These are phyloP conservation scores for Penicillium brevicompactum DNA, from an alignment of 2,329 filamentous ascomycete genomes.

Conservation along the genomic window DNA sequence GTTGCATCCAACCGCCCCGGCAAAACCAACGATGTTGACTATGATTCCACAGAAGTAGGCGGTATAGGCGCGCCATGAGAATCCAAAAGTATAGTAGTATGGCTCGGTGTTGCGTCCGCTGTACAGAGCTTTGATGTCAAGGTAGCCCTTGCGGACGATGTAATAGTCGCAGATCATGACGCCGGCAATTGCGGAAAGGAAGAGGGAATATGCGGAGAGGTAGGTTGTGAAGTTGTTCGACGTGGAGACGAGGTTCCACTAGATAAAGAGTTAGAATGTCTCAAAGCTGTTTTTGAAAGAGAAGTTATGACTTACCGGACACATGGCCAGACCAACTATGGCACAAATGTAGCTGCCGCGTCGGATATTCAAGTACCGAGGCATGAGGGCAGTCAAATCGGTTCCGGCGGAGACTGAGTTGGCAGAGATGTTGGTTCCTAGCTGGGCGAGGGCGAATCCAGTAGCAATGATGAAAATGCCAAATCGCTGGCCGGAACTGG, in stretches of 20 bases:
- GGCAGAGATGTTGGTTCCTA: conserved; percentile 85
- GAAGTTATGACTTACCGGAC: conserved; percentile 57
- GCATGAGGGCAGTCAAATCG: conserved; percentile 77
- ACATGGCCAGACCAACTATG: conserved; percentile 77
- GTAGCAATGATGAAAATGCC: conserved; percentile 73
- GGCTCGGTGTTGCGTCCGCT: conserved; percentile 59
- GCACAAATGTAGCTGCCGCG: conserved; percentile 87
- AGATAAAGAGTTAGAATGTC: conserved; percentile 13
- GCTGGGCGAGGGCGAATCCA: conserved; percentile 75
- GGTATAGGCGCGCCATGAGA: conserved; percentile 81
- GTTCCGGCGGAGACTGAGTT: conserved; percentile 84
- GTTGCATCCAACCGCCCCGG: conserved; percentile 69
- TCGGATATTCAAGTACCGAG: conserved; percentile 80
- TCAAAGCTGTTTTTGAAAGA: not conserved
- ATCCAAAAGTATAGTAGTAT: conserved; percentile 75
- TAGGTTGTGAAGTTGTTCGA: conserved; percentile 89
- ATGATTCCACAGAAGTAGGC: conserved; percentile 83
- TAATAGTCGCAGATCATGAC: conserved; percentile 91
- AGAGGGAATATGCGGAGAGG: conserved; percentile 87
- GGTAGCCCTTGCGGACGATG: conserved; percentile 76
- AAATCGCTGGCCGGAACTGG: conserved; percentile 68
- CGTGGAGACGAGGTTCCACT: conserved; percentile 68
- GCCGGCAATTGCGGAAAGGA: conserved; percentile 91
- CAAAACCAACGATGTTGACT: conserved; percentile 91
- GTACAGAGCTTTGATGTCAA: conserved; percentile 78